Conservation (phyloP, 441 rosid species). For the Mallotus repandus region DNA sequence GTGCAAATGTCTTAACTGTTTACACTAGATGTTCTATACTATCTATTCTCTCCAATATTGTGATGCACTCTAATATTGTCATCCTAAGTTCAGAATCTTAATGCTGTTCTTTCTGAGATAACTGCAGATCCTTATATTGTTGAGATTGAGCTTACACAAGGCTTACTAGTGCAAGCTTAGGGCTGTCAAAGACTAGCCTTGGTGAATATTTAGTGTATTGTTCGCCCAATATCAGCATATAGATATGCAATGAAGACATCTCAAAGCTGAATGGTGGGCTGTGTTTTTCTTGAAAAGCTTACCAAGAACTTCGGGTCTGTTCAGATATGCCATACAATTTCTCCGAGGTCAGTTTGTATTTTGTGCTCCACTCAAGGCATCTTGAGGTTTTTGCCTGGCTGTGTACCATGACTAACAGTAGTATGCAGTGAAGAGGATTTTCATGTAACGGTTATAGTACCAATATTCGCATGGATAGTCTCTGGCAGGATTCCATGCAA, state of each 20-base stretch:
- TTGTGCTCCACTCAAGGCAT: background rate
- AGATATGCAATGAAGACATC: background rate
- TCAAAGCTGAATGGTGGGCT: constrained; percentile 1
- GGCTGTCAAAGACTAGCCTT: background rate
- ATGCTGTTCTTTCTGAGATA: background rate
- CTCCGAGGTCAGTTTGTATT: background rate
- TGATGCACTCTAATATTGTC: background rate
- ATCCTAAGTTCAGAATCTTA: background rate
- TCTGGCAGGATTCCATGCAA: background rate
- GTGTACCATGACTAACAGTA: background rate
- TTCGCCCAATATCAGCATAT: background rate
- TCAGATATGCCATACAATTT: background rate
- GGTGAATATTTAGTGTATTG: background rate
- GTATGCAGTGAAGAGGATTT: background rate
- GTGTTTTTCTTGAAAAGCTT: background rate
- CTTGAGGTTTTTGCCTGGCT: background rate
- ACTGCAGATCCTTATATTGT: constrained; percentile 13
- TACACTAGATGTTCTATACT: background rate
- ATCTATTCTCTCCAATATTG: background rate
- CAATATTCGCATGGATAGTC: background rate
- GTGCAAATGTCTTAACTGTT: too few relatives aligned
- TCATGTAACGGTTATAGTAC: background rate
- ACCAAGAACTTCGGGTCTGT: background rate
- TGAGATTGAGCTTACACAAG: constrained; percentile 9
- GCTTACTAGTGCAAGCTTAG: background rate